Base-by-base conservation (phyloP, 2,329 filamentous ascomycete genomes). In the Fusarium mangiferae region DNA sequence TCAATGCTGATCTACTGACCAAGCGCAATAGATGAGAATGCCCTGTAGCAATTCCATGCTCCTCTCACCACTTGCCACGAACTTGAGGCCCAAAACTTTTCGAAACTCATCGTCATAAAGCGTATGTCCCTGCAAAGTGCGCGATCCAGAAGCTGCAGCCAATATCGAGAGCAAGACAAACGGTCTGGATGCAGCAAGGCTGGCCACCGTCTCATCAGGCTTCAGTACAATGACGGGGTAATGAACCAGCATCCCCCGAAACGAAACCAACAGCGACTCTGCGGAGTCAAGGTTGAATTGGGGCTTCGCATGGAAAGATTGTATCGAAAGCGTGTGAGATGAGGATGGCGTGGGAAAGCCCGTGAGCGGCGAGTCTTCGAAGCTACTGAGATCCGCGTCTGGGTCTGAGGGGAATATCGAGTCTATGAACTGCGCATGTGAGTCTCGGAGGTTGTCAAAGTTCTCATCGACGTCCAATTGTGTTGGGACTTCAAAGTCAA, bases 31-130 rank as follows among this genome's bases (percentile, higher is more conserved):
- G 11, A 90, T 84, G 33, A 90, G 80, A 26, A 91, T 79, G 7
- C 89, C 89, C 70, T 90, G 87, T 3, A 91, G 77, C 22, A 91
- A 73, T 72, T 91, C 88, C 28, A 91, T 66, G 18, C 84, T 89
- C 63, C 87, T 85, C 81, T 91, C 89, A 0, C 89, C 88, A 7
- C 86, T 84, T 1, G 89, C 84, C 2, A 91, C 87, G 45, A 89
- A 87, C 77, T 88, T 90, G 49, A 88, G 81, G 3, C 85, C 87
- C n/a, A 90, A 74, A 0, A 89, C 83, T 75, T 89, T 89, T 36
- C 88, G 83, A 57, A 90, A 88, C 78, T 90, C 89, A 55, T 87
- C 85, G 35, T 90, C 89, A 49, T 90, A 89, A 6, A 88, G 80
- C 20, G 80, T 84, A 62, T 90, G 87, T 0, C 88, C 85, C 71